Evolutionary conservation across 305 asterid genomes (phyloP).

Genomic region (Andrographis paniculata): DNA sequence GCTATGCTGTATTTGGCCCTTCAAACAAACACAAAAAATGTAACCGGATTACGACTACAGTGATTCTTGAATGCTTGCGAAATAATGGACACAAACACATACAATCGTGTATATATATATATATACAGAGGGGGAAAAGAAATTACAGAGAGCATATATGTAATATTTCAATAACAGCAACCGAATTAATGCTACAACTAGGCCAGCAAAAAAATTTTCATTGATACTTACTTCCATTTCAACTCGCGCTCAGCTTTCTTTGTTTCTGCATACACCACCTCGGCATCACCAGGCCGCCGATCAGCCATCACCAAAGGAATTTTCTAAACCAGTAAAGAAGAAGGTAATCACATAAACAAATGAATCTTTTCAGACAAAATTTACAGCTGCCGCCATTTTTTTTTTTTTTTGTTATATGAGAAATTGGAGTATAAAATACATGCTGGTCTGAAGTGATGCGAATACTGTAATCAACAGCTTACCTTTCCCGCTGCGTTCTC

Average conservation of each 20-base stretch:
- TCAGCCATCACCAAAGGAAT: slow-evolving; percentile 69
- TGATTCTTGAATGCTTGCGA: no score
- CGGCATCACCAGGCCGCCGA: slow-evolving; percentile 95
- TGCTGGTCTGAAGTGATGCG: background rate
- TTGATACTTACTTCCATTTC: slow-evolving; percentile 79
- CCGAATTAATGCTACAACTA: background rate
- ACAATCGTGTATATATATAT: no score
- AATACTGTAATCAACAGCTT: slow-evolving; percentile 12
- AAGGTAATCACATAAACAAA: background rate
- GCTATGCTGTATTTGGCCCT: slow-evolving; percentile 62
- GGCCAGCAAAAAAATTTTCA: background rate
- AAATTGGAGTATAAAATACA: background rate
- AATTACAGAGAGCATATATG: no score
- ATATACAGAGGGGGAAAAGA: no score
- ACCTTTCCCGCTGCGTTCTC: slow-evolving; percentile 98
- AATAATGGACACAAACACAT: no score
- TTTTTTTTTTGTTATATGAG: no score
- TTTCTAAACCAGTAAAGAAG: slow-evolving; percentile 33
- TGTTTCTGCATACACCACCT: slow-evolving; percentile 78
- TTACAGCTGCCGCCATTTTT: no score
- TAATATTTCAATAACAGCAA: background rate
- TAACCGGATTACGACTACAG: no score
- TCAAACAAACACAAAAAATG: slow-evolving; percentile 11
- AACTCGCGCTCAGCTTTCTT: slow-evolving; percentile 73
- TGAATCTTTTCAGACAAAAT: no score